These are phyloP conservation scores for Mortierella antarctica DNA, from an alignment of 192 early-diverging fungal genomes.

Conservation along the genomic window DNA sequence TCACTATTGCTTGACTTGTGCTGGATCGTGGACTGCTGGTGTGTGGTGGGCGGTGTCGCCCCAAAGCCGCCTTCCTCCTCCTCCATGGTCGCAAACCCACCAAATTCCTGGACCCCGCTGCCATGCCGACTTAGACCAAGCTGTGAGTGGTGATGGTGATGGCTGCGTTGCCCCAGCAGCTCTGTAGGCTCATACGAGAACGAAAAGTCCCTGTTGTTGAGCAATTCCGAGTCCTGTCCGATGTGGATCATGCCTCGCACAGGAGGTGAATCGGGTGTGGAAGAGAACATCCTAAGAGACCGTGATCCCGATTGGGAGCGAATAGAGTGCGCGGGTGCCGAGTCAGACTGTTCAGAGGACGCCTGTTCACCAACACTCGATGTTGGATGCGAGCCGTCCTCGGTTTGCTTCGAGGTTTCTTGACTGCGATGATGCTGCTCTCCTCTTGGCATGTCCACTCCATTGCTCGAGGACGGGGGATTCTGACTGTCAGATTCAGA, in stretches of 20 bases:
- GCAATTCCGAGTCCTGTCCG: conserved; percentile 34
- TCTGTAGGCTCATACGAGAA: conserved; percentile 45
- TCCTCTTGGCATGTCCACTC: conserved; percentile 19
- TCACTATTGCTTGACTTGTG: background rate
- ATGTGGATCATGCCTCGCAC: conserved; percentile 39
- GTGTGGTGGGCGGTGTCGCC: conserved; percentile 6
- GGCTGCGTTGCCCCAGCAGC: conserved; percentile 30
- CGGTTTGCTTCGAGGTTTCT: background rate
- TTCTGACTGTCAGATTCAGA: background rate
- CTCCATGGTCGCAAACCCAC: conserved; percentile 34
- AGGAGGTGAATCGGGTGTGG: conserved; percentile 47
- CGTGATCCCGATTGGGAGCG: conserved; percentile 37
- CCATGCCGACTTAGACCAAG: conserved; percentile 7
- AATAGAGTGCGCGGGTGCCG: conserved; percentile 18
- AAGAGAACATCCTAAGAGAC: conserved; percentile 12
- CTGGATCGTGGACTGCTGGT: background rate
- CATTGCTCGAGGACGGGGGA: background rate
- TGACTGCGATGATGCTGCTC: conserved; percentile 26
- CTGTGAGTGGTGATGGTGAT: conserved; percentile 15
- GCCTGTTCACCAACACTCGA: conserved; percentile 25
- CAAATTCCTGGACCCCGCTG: conserved; percentile 1
- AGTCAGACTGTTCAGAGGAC: conserved; percentile 10
- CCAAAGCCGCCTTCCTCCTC: conserved; percentile 29
- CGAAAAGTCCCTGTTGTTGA: conserved; percentile 49
- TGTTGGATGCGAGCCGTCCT: background rate